Evolutionary conservation across 2,329 filamentous ascomycete genomes (phyloP), one percentile per base, ranked within the genome.

Genomic region (Diaporthe ampelina): DNA sequence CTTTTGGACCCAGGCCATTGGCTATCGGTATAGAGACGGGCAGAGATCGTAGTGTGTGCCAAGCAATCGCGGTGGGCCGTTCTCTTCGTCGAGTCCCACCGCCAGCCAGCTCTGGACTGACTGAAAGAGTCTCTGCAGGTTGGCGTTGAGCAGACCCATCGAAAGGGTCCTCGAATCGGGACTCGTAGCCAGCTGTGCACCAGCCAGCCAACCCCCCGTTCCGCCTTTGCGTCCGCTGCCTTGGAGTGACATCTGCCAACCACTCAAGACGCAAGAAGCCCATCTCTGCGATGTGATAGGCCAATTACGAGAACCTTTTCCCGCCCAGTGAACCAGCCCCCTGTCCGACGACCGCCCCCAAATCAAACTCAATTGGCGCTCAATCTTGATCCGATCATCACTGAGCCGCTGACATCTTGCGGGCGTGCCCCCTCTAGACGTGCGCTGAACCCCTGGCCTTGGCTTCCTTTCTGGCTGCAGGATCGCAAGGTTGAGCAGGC

Each of bases 191-290:
- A 61, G 40, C n/a, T n/a, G n/a, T 59, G n/a, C 29, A 24, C 17
- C 21, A 71, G 43, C 68, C 26, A 56, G 56, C 68, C 40, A 59
- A 45, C 24, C 13, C 35, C 35, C 35, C 24, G 43, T 72, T 29
- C 21, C 73, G 68, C 52, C 67, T 45, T 61, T 37, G 63, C 56
- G 45, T 40, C 59, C 26, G 19, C 37, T 56, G 50, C 37, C 65
- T 50, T 63, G 48, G 17, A 32, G 52, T 50, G 40, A 37, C 57
- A 43, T 26, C 26, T 59, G 48, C 43, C 48, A 57, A 63, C 73
- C 73, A 63, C 45, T 75, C 37, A 75, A n/a, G 26, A 59, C 40
- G 24, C 37, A 43, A 67, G 32, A 24, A 58, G 15, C 40, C 2
- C 57, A 21, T n/a, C n/a, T 37, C 1, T 32, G 45, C 17, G 7